Evolutionary conservation across 306 rosid genomes (phyloP).

Genomic region (Canavalia gladiata): DNA sequence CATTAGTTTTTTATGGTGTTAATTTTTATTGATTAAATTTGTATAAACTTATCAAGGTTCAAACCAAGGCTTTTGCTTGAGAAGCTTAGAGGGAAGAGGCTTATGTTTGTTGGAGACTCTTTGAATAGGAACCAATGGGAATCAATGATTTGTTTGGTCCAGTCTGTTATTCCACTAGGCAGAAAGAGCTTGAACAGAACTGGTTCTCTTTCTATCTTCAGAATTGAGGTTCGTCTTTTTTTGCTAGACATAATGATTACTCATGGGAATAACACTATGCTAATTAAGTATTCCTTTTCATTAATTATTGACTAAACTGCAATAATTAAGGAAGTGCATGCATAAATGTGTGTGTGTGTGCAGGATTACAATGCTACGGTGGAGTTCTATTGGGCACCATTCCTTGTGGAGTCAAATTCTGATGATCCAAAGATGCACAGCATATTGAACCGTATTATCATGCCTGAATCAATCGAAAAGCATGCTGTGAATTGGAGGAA

Average conservation of each 20-base stretch:
- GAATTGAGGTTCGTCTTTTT: slow-evolving; percentile 66
- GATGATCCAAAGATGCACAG: slow-evolving; percentile 92
- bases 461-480: slow-evolving; percentile 88
- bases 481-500: slow-evolving; percentile 84
- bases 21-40: neutral
- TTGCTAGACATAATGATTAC: slow-evolving; percentile 13
- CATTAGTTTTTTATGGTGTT: neutral
- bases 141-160: slow-evolving; percentile 93
- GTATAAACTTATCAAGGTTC: slow-evolving; percentile 58
- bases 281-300: slow-evolving; percentile 8
- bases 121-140: slow-evolving; percentile 98
- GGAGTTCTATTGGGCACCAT: slow-evolving; percentile 98
- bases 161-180: slow-evolving; percentile 74
- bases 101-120: slow-evolving; percentile 98
- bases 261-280: neutral
- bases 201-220: slow-evolving; percentile 83
- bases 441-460: slow-evolving; percentile 83
- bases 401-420: slow-evolving; percentile 93
- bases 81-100: slow-evolving; percentile 93
- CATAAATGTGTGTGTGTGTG: slow-evolving; percentile 11
- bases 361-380: slow-evolving; percentile 89
- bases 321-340: neutral
- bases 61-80: slow-evolving; percentile 83
- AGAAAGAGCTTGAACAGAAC: slow-evolving; percentile 69
- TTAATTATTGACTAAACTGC: slow-evolving; percentile 4